Evolutionary conservation across 306 rosid species (phyloP), one percentile per base, ranked within the genome.

Genomic region (Cucumis sativus): DNA sequence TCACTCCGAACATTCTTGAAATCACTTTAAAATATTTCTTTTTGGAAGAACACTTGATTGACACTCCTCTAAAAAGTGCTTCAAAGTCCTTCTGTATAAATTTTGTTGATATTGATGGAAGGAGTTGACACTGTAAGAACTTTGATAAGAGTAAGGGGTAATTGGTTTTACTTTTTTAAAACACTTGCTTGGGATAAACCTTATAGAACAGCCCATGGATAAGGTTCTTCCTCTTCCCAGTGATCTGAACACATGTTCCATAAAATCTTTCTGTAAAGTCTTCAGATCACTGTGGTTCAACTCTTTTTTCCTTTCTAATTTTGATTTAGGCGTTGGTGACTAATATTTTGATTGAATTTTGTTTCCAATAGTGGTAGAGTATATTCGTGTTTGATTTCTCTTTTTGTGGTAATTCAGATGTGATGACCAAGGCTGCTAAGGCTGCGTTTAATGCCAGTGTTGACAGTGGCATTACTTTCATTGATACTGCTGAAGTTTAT

Each of bases 401-500:
- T 16, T 52, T 16, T 47, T 47, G 54, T 15, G 16, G 17, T 47
- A 5, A 43, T 47, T 52, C 57, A 52, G 57, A 52, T 52, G 17
- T 8, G 57, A 52, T 14, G 57, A 6, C 17, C 10, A 52, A 52
- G 80, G 97, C 86, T 75, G 96, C 98, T 28, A 91, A 77, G 86
- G 79, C 81, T 73, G 98, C 99, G 54, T 96, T 96, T 69, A 77
- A 91, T 79, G 78, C 85, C 55, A 91, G 98, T 73, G 45, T 91
- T 78, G 93, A 92, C 76, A 78, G 83, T 20, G 98, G 96, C 68
- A 80, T 95, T 78, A 88, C 96, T 59, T 96, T 96, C 84, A 76
- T 96, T 65, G 99, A 92, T 65, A 96, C 99, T 77, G 99, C 99
- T 74, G 98, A 96, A 85, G 96, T 96, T 70, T 95, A 92, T 20